Conservation (phyloP, 2,329 filamentous ascomycete species). For the Setomelanomma holmii region DNA sequence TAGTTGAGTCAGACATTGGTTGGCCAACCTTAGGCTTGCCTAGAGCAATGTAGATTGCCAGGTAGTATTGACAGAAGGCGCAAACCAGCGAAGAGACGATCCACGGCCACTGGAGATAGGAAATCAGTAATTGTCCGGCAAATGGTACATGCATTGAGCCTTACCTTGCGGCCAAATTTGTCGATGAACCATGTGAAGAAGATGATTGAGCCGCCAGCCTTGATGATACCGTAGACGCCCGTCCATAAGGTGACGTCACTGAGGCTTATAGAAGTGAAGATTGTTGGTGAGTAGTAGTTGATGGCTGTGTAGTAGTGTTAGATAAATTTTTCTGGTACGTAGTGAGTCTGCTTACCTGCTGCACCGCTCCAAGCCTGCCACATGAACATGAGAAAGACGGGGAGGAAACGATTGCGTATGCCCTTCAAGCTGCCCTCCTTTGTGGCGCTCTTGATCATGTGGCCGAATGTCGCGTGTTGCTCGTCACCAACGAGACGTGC, state of each 20-base stretch:
- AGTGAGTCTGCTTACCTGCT: too few species aligned
- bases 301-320: too few species aligned
- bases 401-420: slow-evolving; percentile 51
- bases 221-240: slow-evolving; percentile 48
- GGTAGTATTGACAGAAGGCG: slow-evolving; percentile 48
- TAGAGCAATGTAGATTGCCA: slow-evolving; percentile 47
- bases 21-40: slow-evolving; percentile 38
- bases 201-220: slow-evolving; percentile 45
- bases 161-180: slow-evolving; percentile 30
- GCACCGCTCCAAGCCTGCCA: slow-evolving; percentile 45
- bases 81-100: slow-evolving; percentile 47
- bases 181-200: slow-evolving; percentile 50
- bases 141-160: too few species aligned
- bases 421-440: slow-evolving; percentile 42
- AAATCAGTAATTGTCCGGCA: too few species aligned
- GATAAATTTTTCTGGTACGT: too few species aligned
- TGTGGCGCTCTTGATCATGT: slow-evolving; percentile 39
- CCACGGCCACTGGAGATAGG: too few species aligned
- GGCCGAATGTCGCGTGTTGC: slow-evolving; percentile 32
- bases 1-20: slow-evolving; percentile 38
- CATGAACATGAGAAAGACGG: slow-evolving; percentile 52
- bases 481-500: slow-evolving; percentile 34
- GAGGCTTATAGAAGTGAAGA: slow-evolving; percentile 47
- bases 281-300: slow-evolving; percentile 48
- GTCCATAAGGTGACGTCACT: slow-evolving; percentile 47